These are phyloP conservation scores for Xylariaceae sp. DNA, from an alignment of 2,329 filamentous ascomycete species.

Conservation along the genomic window DNA sequence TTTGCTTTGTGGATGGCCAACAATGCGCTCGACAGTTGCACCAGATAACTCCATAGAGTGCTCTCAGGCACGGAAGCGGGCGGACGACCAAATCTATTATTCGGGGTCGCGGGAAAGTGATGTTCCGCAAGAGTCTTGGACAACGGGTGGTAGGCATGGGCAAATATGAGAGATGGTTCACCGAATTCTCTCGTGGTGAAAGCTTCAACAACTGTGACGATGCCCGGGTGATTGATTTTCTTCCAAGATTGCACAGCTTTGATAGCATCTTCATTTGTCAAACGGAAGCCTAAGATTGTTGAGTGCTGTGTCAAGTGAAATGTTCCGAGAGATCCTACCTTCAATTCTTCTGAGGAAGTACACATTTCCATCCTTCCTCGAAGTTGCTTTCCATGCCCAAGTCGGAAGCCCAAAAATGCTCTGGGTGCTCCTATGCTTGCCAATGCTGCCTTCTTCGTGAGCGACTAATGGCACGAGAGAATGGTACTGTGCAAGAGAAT, in stretches of 20 bases:
- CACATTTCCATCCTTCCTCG: slow-evolving; percentile 80
- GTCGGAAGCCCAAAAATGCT: slow-evolving; percentile 81
- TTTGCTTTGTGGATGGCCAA: slow-evolving; percentile 79
- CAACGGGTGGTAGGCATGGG: slow-evolving; percentile 87
- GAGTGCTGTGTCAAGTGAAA: slow-evolving; percentile 1
- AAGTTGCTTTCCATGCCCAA: slow-evolving; percentile 94
- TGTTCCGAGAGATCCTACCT: slow-evolving; percentile 41
- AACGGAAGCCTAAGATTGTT: slow-evolving; percentile 60
- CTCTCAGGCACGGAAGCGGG: slow-evolving; percentile 61
- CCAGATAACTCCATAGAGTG: slow-evolving; percentile 85
- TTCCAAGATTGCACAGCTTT: slow-evolving; percentile 86
- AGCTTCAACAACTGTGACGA: slow-evolving; percentile 84
- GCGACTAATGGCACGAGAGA: slow-evolving; percentile 75
- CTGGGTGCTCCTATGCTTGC: slow-evolving; percentile 71
- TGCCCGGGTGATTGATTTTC: slow-evolving; percentile 71
- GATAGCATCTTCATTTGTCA: slow-evolving; percentile 87
- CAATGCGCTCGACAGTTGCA: slow-evolving; percentile 84
- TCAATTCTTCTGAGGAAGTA: slow-evolving; percentile 86
- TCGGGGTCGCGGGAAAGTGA: slow-evolving; percentile 56
- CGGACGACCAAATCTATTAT: slow-evolving; percentile 43
- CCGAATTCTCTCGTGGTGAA: slow-evolving; percentile 93
- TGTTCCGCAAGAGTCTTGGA: slow-evolving; percentile 86
- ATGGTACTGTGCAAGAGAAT: slow-evolving; percentile 83
- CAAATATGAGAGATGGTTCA: slow-evolving; percentile 90
- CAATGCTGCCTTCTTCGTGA: slow-evolving; percentile 40